Base-by-base conservation (phyloP, 2,329 filamentous ascomycete genomes). In the Calonectria pseudoreteaudii region DNA sequence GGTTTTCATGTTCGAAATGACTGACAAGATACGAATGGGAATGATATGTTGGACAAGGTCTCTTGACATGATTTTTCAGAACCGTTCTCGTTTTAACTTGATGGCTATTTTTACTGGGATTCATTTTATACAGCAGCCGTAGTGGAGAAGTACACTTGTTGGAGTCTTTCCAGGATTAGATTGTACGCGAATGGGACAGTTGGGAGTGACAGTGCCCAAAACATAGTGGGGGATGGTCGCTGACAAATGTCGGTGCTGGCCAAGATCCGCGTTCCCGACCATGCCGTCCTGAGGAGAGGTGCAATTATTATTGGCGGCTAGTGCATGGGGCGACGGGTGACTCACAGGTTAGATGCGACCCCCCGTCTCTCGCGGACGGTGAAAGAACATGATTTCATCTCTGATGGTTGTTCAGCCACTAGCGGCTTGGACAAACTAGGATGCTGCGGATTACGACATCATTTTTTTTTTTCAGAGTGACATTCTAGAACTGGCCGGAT, bases 221-320 rank as follows among this genome's bases (percentile, higher is more conserved):
- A 18, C 38, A 34, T 41, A 49, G 30, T 49, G 41, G 41, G 60
- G 78, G 73, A 70, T 71, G 58, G 52, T 68, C 58, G 73, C 72
- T 80, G 77, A 80, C 79, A 80, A 80, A 80, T 79, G 52, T 58
- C 72, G 76, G 75, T 53, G 67, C 73, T 78, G 74, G 74, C 71
- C 47, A 58, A 73, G 64, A 58, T 71, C 71, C 75, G 64, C 71
- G 30, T 50, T 76, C 77, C 68, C 78, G 77, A 80, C 66, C 34
- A 53, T 73, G 66, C 66, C 71, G 71, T 66, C 14, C 41, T 41
- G 23, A 14, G 31, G 53, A 34, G 47, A 44, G 20, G 41, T 20
- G 47, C 58, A 62, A 44, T 66, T 66, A 47, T 66, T 60, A 70
- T 60, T 70, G 66, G 66, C 16, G 38, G 66, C 28, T 28, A 11